A percentile compares a stretch with the other conserved stretches of the same genome.
These are phyloP conservation scores for Psilocybe sp. DNA, from an alignment of 768 basidiomycete species.

Conservation along the genomic window DNA sequence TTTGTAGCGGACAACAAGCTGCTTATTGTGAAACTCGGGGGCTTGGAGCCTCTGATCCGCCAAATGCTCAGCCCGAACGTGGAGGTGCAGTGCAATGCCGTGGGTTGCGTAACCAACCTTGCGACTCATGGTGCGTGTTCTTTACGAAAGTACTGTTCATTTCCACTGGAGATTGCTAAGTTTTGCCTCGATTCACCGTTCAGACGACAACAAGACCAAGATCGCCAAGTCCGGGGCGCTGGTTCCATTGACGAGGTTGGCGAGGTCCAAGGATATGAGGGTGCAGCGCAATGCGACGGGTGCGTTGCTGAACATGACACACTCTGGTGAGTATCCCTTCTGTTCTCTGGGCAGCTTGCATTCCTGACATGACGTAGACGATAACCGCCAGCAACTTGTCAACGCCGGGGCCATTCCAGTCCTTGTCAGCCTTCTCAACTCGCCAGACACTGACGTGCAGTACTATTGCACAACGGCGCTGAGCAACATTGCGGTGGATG, in stretches of 20 bases:
- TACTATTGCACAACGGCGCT: conserved; percentile 99
- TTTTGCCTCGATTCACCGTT: background rate
- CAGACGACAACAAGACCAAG: conserved; percentile 99
- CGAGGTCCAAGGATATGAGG: conserved; percentile 98
- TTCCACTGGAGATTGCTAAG: background rate
- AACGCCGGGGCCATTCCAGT: conserved; percentile 98
- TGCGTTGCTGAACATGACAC: conserved; percentile 98
- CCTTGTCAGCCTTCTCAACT: conserved; percentile 89
- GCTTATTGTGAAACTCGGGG: conserved; percentile 96
- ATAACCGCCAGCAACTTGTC: conserved; percentile 97
- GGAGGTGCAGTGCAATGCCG: conserved; percentile 99
- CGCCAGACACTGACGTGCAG: conserved; percentile 98
- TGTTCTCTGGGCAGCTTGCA: conserved; percentile 1
- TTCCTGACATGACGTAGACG: conserved; percentile 53
- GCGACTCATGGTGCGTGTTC: conserved; percentile 85
- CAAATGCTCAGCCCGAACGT: conserved; percentile 99
- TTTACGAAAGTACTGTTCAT: background rate
- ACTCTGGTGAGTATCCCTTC: conserved; percentile 69
- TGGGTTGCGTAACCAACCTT: conserved; percentile 97
- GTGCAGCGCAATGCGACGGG: conserved; percentile 99
- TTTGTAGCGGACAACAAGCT: conserved; percentile 93
- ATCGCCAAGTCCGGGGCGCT: conserved; percentile 99
- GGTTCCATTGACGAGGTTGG: conserved; percentile 92
- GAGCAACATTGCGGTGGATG: conserved; percentile 98
- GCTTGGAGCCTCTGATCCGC: conserved; percentile 94